Evolutionary conservation across 2,329 filamentous ascomycete species (phyloP).

Genomic region (Epichloe aotearoae): DNA sequence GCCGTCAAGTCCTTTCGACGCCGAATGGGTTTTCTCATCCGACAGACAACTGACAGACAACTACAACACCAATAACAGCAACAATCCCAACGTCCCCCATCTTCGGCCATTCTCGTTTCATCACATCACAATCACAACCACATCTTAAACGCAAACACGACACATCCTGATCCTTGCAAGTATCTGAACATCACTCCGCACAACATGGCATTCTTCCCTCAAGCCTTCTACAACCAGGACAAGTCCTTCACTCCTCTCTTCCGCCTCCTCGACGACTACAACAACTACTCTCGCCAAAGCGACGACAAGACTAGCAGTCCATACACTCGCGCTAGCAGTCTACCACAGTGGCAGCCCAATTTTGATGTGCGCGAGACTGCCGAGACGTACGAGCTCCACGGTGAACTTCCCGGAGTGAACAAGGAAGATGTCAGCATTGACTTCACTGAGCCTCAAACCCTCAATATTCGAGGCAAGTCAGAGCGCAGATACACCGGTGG

Average conservation of each 20-base stretch:
- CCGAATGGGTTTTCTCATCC: background rate
- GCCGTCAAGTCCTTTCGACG: too few relatives aligned
- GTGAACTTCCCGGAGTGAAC: conserved; percentile 63
- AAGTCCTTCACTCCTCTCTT: conserved; percentile 47
- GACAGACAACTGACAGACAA: background rate
- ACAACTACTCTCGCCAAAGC: conserved; percentile 36
- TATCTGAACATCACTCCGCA: conserved; percentile 9
- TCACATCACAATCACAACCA: background rate
- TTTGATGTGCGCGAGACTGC: conserved; percentile 66
- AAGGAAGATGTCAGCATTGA: conserved; percentile 66
- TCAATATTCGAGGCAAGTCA: conserved; percentile 55
- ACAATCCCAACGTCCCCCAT: background rate
- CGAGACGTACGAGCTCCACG: conserved; percentile 60
- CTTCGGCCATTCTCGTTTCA: background rate
- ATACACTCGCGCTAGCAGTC: conserved; percentile 13
- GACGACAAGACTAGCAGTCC: conserved; percentile 15
- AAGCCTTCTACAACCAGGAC: conserved; percentile 35
- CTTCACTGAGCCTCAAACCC: conserved; percentile 63
- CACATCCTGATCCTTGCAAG: conserved; percentile 6
- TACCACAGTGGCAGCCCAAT: conserved; percentile 55
- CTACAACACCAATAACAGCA: background rate
- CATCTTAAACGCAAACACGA: background rate
- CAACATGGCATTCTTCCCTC: conserved; percentile 50
- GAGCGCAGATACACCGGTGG: conserved; percentile 50
- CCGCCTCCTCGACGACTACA: conserved; percentile 51